Evolutionary conservation across 2,329 filamentous ascomycete genomes (phyloP), one percentile per base, ranked within the genome.

Genomic region (Fusarium nygamai): DNA sequence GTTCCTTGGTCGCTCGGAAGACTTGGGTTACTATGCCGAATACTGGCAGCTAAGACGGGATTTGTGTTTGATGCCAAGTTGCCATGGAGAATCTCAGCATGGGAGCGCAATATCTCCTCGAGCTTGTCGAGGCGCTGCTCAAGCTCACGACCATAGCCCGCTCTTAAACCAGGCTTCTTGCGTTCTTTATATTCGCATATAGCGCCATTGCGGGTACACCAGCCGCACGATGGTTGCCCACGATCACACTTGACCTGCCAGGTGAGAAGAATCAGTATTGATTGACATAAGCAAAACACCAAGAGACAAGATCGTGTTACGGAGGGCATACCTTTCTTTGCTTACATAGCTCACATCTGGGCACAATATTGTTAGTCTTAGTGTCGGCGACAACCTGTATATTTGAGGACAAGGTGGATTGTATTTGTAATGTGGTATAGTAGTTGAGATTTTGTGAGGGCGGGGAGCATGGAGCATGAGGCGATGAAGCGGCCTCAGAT

Each of bases 331-430:
- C 93, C 87, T 95, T 96, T 84, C 93, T 87, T 82, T 93, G 91
- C 83, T 95, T 95, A 85, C 93, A 94, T 59, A 93, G 87, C 83
- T 95, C 93, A 80, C 93, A 92, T 78, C 91, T 92, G 82, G 79
- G 78, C 53, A 81, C 73, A 17, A 67, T 39, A 61, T 72, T 69
- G 78, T 87, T 82, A 86, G 86, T 78, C 74, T 80, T 76, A 59
- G 64, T 61, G 38, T 76, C 76, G 33, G 57, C 65, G 39, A 72
- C 36, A 64, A 61, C 56, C 56, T 50, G 51, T 70, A 61, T 58
- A 56, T 57, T 64, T 33, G 64, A 62, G 33, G 73, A 61, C 43
- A 75, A 62, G n/a, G 69, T 62, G 68, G 67, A 64, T 47, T 78
- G 65, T 43, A 56, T 68, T 53, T 53, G 43, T 12, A 56, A 54